A percentile compares a stretch with the other conserved stretches of the same genome.
phyloP scores from a whole-genome alignment of 2,329 filamentous ascomycete species.

The Xylaria arbuscula region DNA sequence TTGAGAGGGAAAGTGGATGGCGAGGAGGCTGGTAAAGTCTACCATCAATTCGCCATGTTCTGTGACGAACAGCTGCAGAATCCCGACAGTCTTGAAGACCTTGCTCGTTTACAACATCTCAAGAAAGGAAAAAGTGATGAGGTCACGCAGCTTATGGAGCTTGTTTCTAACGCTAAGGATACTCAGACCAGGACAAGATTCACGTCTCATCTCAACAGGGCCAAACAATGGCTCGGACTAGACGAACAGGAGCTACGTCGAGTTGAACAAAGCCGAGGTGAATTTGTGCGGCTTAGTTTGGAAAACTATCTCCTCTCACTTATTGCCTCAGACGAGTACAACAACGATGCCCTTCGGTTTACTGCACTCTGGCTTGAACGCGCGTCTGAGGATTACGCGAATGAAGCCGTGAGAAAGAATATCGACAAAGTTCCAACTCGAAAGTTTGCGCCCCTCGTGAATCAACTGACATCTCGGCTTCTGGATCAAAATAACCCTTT shows the following conservation, averaged over 20 bases:
- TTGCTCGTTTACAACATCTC: constrained; percentile 81
- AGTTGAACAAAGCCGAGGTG: constrained; percentile 78
- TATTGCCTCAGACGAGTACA: constrained; percentile 84
- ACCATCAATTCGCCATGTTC: constrained; percentile 93
- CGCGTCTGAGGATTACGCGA: constrained; percentile 79
- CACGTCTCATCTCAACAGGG: constrained; percentile 72
- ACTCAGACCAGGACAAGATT: constrained; percentile 67
- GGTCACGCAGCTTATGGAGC: constrained; percentile 75
- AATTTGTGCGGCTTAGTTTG: constrained; percentile 87
- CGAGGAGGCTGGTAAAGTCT: constrained; percentile 84
- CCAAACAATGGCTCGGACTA: constrained; percentile 89
- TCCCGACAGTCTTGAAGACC: constrained; percentile 83
- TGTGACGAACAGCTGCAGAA: constrained; percentile 95
- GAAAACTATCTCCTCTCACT: constrained; percentile 93
- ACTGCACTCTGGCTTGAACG: constrained; percentile 94
- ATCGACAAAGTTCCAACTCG: constrained; percentile 82
- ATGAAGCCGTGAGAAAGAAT: constrained; percentile 77
- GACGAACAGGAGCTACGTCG: constrained; percentile 88
- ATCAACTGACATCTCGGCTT: constrained; percentile 93
- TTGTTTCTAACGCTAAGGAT: constrained; percentile 63
- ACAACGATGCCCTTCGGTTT: constrained; percentile 91
- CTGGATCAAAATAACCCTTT: constrained; percentile 77
- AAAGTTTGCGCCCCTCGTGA: constrained; percentile 94
- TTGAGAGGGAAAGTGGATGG: constrained; percentile 75
- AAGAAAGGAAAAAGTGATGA: constrained; percentile 85